Evolutionary conservation across 2,329 filamentous ascomycete species (phyloP).

Genomic region (Trichoderma aggressivum): DNA sequence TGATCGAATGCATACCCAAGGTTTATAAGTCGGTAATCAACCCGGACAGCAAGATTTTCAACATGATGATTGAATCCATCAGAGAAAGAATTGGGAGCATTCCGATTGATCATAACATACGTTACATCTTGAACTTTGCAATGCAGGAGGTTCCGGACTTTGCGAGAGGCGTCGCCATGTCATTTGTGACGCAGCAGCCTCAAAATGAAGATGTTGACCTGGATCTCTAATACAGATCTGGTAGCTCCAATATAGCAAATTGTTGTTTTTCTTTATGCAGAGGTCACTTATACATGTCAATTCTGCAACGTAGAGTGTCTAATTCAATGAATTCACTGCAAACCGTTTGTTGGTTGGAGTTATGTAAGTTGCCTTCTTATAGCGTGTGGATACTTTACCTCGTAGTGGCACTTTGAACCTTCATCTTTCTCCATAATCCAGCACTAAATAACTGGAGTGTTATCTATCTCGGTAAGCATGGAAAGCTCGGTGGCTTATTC

Average conservation of each 20-base stretch:
- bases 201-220: background rate
- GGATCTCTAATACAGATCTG: background rate
- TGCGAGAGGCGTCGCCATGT: background rate
- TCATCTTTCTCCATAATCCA: background rate
- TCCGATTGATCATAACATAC: background rate
- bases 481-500: background rate
- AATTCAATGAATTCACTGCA: background rate
- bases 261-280: background rate
- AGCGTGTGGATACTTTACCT: background rate
- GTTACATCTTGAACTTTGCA: background rate
- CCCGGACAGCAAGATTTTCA: background rate
- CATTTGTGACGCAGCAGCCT: background rate
- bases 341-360: background rate
- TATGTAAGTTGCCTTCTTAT: background rate
- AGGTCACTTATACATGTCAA: background rate
- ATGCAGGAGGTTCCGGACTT: background rate
- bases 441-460: background rate
- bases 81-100: background rate
- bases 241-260: background rate
- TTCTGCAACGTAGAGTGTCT: background rate
- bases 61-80: background rate
- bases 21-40: background rate
- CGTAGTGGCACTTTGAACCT: background rate
- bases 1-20: background rate
- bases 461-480: background rate